Evolutionary conservation across 202 grass and related monocot genomes (phyloP).

Genomic region (Carex sylvatica): DNA sequence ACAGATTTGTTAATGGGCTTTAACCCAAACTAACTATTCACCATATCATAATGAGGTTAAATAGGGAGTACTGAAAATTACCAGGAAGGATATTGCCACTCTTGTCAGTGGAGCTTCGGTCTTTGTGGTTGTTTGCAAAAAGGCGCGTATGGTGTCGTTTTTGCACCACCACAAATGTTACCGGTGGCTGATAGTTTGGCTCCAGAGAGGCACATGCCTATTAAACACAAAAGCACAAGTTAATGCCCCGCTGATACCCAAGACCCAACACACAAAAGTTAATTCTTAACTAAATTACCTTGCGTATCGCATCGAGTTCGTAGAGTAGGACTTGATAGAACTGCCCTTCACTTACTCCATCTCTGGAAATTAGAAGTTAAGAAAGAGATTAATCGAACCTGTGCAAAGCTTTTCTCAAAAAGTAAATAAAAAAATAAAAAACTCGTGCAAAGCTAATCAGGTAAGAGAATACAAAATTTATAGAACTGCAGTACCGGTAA

Average conservation of each 20-base stretch:
- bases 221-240: not conserved
- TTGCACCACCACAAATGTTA: conserved; percentile 67
- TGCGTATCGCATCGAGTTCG: conserved; percentile 95
- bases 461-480: not conserved
- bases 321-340: conserved; percentile 94
- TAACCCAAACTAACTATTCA: not conserved
- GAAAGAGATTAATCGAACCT: not conserved
- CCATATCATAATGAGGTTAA: not conserved
- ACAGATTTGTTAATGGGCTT: not conserved
- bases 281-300: conserved; percentile 41
- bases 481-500: conserved; percentile 52
- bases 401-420: not conserved
- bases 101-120: conserved; percentile 52
- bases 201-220: conserved; percentile 69
- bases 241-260: not conserved
- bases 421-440: too few species aligned
- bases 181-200: conserved; percentile 65
- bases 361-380: conserved; percentile 38
- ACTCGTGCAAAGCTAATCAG: not conserved
- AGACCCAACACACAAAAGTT: not conserved
- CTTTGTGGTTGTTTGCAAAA: conserved; percentile 63
- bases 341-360: conserved; percentile 95
- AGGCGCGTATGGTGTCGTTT: conserved; percentile 61
- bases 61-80: conserved; percentile 15
- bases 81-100: conserved; percentile 64